Evolutionary conservation across 1,139 yeast species (phyloP).

Genomic region (Candida sanyaensis): DNA sequence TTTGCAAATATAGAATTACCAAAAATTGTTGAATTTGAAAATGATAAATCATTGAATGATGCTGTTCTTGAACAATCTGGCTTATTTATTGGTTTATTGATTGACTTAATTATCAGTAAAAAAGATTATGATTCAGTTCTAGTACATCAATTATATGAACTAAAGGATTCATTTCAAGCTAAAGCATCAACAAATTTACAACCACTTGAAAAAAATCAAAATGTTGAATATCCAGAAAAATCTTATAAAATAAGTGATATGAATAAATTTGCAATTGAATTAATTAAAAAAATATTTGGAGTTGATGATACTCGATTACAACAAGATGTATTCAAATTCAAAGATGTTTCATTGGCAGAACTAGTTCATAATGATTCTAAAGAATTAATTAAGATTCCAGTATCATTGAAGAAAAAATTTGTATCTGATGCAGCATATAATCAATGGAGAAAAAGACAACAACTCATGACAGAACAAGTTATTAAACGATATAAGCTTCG

Average conservation of each 20-base stretch:
- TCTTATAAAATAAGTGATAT: conserved; percentile 53
- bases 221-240: conserved; percentile 39
- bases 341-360: conserved; percentile 45
- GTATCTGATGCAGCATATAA: conserved; percentile 37
- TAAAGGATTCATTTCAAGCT: conserved; percentile 25
- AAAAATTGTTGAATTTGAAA: conserved; percentile 43
- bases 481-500: conserved; percentile 42
- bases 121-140: conserved; percentile 42
- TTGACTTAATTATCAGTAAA: conserved; percentile 47
- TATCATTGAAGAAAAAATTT: conserved; percentile 27
- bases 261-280: conserved; percentile 37
- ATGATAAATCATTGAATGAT: conserved; percentile 41
- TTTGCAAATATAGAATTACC: conserved; percentile 64
- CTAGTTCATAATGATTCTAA: conserved; percentile 48
- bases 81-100: conserved; percentile 56
- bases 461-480: conserved; percentile 35
- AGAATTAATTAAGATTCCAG: conserved; percentile 15
- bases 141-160: conserved; percentile 34
- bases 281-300: conserved; percentile 42
- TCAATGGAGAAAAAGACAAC: conserved; percentile 56
- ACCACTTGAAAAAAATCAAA: conserved; percentile 11
- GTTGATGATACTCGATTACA: conserved; percentile 46
- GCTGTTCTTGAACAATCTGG: conserved; percentile 58
- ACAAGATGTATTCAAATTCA: conserved; percentile 46
- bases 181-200: conserved; percentile 23